phyloP scores from a whole-genome alignment of 208 protist genomes.

The Leishmania tropica region DNA sequence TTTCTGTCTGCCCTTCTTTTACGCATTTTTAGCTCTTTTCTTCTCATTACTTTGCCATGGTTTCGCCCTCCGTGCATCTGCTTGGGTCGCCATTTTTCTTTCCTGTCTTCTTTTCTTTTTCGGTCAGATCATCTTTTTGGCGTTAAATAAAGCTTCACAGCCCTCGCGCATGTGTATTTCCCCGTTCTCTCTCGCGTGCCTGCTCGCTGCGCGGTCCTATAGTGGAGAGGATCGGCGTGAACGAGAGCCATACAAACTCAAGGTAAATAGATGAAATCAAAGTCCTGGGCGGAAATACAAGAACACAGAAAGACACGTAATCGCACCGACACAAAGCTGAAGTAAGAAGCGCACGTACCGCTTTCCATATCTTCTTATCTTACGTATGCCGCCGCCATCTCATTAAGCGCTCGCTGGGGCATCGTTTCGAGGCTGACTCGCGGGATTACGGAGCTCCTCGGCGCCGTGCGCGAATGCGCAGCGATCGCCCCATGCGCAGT shows the following conservation, averaged over 20 bases:
- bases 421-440: slow-evolving; percentile 23
- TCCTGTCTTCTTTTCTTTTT: background rate
- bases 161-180: background rate
- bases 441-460: slow-evolving; percentile 50
- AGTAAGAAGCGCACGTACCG: slow-evolving; percentile 9
- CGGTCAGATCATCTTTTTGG: background rate
- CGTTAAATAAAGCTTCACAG: background rate
- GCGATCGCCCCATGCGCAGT: slow-evolving; percentile 81
- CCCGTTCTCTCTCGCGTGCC: background rate
- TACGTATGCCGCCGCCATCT: background rate
- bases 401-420: slow-evolving; percentile 13
- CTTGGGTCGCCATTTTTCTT: background rate
- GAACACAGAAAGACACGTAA: background rate
- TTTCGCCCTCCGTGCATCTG: background rate
- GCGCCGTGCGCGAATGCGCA: slow-evolving; percentile 86
- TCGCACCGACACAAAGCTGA: slow-evolving; percentile 1
- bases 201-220: background rate
- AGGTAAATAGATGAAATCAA: background rate
- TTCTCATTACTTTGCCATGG: background rate
- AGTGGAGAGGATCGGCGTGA: background rate
- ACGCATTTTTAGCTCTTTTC: background rate
- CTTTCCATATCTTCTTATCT: slow-evolving; percentile 9
- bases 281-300: background rate
- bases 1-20: background rate
- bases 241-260: background rate